Conservation (phyloP, 345 rosid species). For the Arabidopsis thaliana region DNA sequence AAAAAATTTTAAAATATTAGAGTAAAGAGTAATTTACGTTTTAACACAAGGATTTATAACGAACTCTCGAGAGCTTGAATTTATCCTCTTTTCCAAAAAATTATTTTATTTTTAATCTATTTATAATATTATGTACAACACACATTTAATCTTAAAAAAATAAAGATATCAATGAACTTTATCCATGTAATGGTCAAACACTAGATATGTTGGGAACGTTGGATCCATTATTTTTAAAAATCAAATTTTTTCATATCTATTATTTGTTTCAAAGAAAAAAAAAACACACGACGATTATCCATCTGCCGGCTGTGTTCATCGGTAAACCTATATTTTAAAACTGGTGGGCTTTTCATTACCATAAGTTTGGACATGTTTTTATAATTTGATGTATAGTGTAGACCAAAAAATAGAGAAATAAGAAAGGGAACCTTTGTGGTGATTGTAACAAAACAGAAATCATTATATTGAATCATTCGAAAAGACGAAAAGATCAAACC, state of each 20-base stretch:
- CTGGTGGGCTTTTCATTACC: not conserved
- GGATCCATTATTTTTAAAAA: conserved; percentile 12
- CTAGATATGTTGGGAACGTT: conserved; percentile 36
- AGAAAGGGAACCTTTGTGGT: not conserved
- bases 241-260: not conserved
- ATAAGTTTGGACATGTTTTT: not conserved
- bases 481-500: too few species aligned
- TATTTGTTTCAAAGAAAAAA: not conserved
- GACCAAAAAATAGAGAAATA: not conserved
- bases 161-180: not conserved
- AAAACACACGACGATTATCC: not conserved
- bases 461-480: too few species aligned
- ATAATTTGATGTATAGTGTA: not conserved
- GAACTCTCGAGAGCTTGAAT: conserved; percentile 18
- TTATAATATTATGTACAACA: not conserved
- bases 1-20: too few species aligned
- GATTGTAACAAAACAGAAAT: too few species aligned
- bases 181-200: conserved; percentile 44
- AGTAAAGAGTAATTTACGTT: not conserved
- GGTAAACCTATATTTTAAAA: conserved; percentile 1
- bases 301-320: conserved; percentile 39
- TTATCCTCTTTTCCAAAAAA: not conserved
- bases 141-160: not conserved
- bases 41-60: conserved; percentile 36
- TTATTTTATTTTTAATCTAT: not conserved